Conservation (phyloP, 345 rosid genomes). For the Lenwebbia sp. region DNA sequence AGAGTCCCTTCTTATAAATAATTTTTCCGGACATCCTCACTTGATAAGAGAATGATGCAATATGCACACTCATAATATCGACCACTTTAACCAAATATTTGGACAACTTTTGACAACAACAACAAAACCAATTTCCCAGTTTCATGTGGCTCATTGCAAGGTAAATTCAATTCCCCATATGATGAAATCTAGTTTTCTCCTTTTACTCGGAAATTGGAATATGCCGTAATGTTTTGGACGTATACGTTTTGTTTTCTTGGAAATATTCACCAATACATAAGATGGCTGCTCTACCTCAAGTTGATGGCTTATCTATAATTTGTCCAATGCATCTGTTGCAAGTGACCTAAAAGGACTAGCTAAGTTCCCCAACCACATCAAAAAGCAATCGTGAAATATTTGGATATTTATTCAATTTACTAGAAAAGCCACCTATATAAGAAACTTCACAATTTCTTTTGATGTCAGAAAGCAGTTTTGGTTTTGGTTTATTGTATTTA, state of each 20-base stretch:
- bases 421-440: not conserved
- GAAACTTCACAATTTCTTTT: not conserved
- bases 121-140: no score
- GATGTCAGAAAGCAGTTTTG: no score
- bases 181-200: not conserved
- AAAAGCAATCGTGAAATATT: not conserved
- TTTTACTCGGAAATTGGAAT: not conserved
- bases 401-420: not conserved
- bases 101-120: no score
- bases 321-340: not conserved
- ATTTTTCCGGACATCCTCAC: not conserved
- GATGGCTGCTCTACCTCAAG: not conserved
- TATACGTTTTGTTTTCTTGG: not conserved
- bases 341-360: not conserved
- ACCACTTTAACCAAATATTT: no score
- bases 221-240: not conserved
- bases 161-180: not conserved
- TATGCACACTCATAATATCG: not conserved
- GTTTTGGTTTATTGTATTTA: not conserved
- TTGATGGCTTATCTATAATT: not conserved
- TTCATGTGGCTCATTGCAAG: not conserved
- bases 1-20: not conserved
- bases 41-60: not conserved
- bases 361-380: not conserved
- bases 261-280: not conserved